phyloP scores from a whole-genome alignment of 192 early-diverging fungal genomes.

The Mortierella claussenii region DNA sequence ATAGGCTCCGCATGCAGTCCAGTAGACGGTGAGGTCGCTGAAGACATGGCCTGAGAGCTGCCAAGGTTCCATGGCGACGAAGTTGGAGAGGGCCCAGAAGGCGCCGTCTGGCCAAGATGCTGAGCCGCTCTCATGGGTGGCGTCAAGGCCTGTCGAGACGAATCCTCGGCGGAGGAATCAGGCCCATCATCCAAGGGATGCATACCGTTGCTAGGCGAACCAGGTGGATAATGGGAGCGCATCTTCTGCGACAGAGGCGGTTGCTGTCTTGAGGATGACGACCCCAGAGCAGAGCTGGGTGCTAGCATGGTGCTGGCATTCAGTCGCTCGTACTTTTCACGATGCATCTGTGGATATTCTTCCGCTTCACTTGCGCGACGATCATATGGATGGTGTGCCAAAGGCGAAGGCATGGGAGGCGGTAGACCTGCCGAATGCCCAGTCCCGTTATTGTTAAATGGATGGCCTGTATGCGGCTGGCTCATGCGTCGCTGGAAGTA shows the following conservation, averaged over 20 bases:
- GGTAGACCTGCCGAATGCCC: constrained; percentile 11
- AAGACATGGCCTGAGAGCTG: neutral
- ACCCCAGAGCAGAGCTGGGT: constrained; percentile 10
- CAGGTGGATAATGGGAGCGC: constrained; percentile 8
- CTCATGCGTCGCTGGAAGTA: constrained; percentile 44
- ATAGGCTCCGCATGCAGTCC: no score
- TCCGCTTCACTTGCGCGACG: constrained; percentile 42
- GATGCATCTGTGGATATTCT: constrained; percentile 35
- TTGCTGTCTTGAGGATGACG: constrained; percentile 14
- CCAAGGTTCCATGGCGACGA: constrained; percentile 18
- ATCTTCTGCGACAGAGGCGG: constrained; percentile 14
- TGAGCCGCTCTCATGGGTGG: constrained; percentile 14
- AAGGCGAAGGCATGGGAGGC: constrained; percentile 17
- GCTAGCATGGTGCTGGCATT: constrained; percentile 34
- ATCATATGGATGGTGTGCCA: constrained; percentile 33
- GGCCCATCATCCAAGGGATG: constrained; percentile 14
- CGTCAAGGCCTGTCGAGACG: constrained; percentile 12
- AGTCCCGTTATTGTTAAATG: constrained; percentile 2
- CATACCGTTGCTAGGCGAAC: constrained; percentile 7
- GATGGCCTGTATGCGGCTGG: constrained; percentile 26
- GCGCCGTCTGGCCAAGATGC: neutral
- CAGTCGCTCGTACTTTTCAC: constrained; percentile 44
- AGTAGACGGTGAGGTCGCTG: constrained; percentile 1
- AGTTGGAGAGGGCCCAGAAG: neutral
- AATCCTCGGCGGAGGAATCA: neutral